phyloP scores from a whole-genome alignment of 75 land plant genomes.

The Sequoia sempervirens region DNA sequence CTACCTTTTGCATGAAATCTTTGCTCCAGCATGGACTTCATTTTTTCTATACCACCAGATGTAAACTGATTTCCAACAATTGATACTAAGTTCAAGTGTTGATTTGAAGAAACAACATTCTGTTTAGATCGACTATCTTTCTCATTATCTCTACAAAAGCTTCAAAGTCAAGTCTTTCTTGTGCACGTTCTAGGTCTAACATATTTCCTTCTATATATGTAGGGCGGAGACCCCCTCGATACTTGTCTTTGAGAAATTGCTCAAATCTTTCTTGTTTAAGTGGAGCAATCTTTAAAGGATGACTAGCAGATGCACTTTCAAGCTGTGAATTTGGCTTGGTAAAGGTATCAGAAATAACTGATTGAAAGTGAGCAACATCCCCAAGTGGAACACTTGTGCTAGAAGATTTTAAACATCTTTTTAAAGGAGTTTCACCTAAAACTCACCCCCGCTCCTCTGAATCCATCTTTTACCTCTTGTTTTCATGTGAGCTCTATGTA shows the following conservation, averaged over 20 bases:
- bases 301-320: constrained; percentile 21
- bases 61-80: constrained; percentile 45
- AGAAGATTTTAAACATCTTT: constrained; percentile 7
- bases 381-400: constrained; percentile 15
- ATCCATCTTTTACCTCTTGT: constrained; percentile 6
- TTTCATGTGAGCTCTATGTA: constrained; percentile 4
- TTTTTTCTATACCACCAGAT: constrained; percentile 45
- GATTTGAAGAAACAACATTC: constrained; percentile 6
- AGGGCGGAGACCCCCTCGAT: constrained; percentile 78
- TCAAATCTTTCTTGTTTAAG: constrained; percentile 96
- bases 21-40: constrained; percentile 20
- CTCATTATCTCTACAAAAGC: constrained; percentile 60
- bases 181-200: constrained; percentile 82
- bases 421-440: constrained; percentile 40
- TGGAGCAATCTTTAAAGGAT: constrained; percentile 68
- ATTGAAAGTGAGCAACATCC: constrained; percentile 35
- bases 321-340: constrained; percentile 31
- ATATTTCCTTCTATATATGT: constrained; percentile 36
- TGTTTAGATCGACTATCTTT: constrained; percentile 23
- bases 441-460: constrained; percentile 31
- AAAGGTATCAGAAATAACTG: constrained; percentile 33
- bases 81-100: constrained; percentile 18
- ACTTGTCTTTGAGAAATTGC: constrained; percentile 86
- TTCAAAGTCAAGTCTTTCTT: constrained; percentile 95
- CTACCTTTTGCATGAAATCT: too few species aligned